Conservation (phyloP, 148 eudicot genomes). For the Dianthus caryophyllus region DNA sequence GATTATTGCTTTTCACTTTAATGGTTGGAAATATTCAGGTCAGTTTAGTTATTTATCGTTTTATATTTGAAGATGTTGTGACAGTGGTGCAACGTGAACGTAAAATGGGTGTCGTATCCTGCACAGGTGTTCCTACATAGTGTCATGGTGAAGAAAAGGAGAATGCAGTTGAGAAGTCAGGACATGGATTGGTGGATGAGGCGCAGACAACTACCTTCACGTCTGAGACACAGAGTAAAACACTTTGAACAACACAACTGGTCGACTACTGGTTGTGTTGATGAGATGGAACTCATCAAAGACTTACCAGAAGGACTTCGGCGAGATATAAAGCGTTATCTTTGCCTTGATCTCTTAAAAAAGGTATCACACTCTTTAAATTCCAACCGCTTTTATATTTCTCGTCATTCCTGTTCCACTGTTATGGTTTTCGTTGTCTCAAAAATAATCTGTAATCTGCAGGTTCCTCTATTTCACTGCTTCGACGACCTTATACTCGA, state of each 20-base stretch:
- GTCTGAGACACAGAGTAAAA: constrained; percentile 63
- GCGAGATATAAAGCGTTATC: constrained; percentile 82
- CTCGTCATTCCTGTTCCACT: too few relatives aligned
- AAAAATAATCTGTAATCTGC: neutral
- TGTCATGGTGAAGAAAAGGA: constrained; percentile 66
- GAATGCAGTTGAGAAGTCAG: constrained; percentile 67
- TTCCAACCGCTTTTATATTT: too few relatives aligned
- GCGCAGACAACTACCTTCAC: constrained; percentile 71
- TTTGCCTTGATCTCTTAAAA: constrained; percentile 77
- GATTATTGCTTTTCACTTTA: constrained; percentile 44
- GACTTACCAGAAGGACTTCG: constrained; percentile 94
- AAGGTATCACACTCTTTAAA: constrained; percentile 34
- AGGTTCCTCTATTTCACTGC: constrained; percentile 84
- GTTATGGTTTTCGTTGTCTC: neutral
- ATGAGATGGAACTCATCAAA: constrained; percentile 78
- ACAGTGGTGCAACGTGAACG: constrained; percentile 2
- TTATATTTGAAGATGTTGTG: neutral
- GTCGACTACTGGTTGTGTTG: constrained; percentile 68
- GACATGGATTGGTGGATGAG: constrained; percentile 99
- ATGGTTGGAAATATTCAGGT: constrained; percentile 48
- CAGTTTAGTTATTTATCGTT: neutral
- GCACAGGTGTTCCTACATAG: constrained; percentile 75
- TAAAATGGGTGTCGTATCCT: neutral
- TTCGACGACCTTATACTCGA: constrained; percentile 82
- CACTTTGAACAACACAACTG: constrained; percentile 75